Conservation (phyloP, 2,329 filamentous ascomycete species). For the Cercospora canescens region DNA sequence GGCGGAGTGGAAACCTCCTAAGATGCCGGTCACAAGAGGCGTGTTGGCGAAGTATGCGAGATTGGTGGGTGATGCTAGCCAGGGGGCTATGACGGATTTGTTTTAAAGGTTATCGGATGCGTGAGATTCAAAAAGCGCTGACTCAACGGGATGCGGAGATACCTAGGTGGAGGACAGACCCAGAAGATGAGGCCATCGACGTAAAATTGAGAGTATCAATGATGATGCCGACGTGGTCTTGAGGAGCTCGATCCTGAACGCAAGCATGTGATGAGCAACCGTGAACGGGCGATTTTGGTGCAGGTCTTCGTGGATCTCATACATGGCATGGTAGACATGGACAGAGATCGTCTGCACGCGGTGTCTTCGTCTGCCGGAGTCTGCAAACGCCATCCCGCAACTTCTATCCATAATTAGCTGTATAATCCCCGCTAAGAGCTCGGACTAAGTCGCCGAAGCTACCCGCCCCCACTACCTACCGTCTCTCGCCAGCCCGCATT, state of each 20-base stretch:
- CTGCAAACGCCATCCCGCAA: not conserved
- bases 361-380: not conserved
- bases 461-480: conserved; percentile 3
- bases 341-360: too few relatives aligned
- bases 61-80: conserved; percentile 86
- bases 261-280: not conserved
- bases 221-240: too few relatives aligned
- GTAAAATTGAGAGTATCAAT: too few relatives aligned
- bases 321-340: too few relatives aligned
- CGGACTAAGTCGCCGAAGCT: conserved; percentile 5
- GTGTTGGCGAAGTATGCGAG: conserved; percentile 86
- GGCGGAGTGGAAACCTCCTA: conserved; percentile 69
- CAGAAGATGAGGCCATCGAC: too few relatives aligned
- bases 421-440: conserved; percentile 1
- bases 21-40: conserved; percentile 73
- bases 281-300: not conserved
- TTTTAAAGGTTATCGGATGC: conserved; percentile 40
- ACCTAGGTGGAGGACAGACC: too few relatives aligned
- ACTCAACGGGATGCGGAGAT: too few relatives aligned
- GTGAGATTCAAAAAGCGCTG: not conserved
- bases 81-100: conserved; percentile 85
- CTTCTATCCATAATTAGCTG: not conserved
- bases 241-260: not conserved
- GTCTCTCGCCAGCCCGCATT: not conserved
- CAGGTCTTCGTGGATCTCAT: not conserved